A percentile compares a stretch with the other conserved stretches of the same genome.
phyloP scores from a whole-genome alignment of 495 filamentous ascomycete genomes.

The Talaromyces borbonicus region DNA sequence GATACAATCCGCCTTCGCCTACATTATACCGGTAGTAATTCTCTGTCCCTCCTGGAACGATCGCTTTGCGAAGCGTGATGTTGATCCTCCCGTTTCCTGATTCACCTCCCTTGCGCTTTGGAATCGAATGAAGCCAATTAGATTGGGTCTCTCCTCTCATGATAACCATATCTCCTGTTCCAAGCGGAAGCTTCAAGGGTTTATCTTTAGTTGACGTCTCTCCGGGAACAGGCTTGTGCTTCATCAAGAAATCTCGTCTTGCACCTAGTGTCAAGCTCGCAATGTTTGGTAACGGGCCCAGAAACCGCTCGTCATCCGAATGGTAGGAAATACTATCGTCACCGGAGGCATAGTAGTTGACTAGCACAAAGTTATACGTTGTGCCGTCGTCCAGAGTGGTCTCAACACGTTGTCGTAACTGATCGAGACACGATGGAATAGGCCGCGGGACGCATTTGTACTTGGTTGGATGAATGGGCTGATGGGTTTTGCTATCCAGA shows the following conservation, averaged over 20 bases:
- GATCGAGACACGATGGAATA: slow-evolving; percentile 54
- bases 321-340: slow-evolving; percentile 65
- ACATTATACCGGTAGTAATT: slow-evolving; percentile 74
- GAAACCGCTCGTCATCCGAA: slow-evolving; percentile 67
- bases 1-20: slow-evolving; percentile 50
- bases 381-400: slow-evolving; percentile 37
- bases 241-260: slow-evolving; percentile 58
- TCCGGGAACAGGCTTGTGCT: slow-evolving; percentile 45
- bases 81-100: slow-evolving; percentile 56
- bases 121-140: slow-evolving; percentile 66
- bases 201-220: slow-evolving; percentile 9
- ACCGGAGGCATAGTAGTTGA: slow-evolving; percentile 67
- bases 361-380: slow-evolving; percentile 62
- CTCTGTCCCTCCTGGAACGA: slow-evolving; percentile 55
- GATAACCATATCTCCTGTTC: slow-evolving; percentile 59
- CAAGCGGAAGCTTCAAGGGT: slow-evolving; percentile 50
- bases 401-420: slow-evolving; percentile 46
- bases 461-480: slow-evolving; percentile 27
- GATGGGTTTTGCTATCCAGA: slow-evolving; percentile 35
- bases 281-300: slow-evolving; percentile 56
- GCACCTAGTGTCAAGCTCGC: slow-evolving; percentile 60
- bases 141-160: slow-evolving; percentile 61
- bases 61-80: slow-evolving; percentile 60
- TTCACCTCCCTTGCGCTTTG: slow-evolving; percentile 52
- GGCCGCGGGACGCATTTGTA: slow-evolving; percentile 54